phyloP scores from a whole-genome alignment of 2,329 filamentous ascomycete genomes.

The Epichloe uncinata region DNA sequence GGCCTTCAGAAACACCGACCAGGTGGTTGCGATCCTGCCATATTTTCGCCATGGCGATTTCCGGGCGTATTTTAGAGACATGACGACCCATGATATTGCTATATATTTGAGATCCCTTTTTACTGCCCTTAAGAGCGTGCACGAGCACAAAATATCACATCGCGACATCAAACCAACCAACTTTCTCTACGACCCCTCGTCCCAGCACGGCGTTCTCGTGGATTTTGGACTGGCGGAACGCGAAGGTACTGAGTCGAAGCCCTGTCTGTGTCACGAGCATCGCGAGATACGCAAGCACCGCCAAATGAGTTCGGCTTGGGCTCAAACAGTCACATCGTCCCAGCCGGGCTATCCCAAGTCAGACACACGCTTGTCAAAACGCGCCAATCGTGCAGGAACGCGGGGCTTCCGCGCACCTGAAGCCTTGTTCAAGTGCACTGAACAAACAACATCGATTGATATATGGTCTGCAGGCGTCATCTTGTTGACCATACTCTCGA shows the following conservation, averaged over 20 bases:
- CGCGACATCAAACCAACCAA: slow-evolving; percentile 97
- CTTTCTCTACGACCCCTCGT: slow-evolving; percentile 78
- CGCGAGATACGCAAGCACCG: slow-evolving; percentile 46
- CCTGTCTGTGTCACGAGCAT: slow-evolving; percentile 67
- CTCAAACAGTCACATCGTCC: slow-evolving; percentile 33
- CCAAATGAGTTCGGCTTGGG: slow-evolving; percentile 44
- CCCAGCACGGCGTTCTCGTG: slow-evolving; percentile 79
- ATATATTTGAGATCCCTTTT: slow-evolving; percentile 91
- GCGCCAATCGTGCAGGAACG: slow-evolving; percentile 89
- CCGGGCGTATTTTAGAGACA: slow-evolving; percentile 81
- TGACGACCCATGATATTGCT: slow-evolving; percentile 74
- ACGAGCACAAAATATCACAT: slow-evolving; percentile 75
- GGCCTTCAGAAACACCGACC: slow-evolving; percentile 87
- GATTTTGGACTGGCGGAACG: slow-evolving; percentile 95
- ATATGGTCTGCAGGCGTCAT: slow-evolving; percentile 98
- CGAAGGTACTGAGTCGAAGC: slow-evolving; percentile 62
- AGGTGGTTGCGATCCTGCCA: slow-evolving; percentile 86
- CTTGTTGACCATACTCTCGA: slow-evolving; percentile 81
- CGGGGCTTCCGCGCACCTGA: slow-evolving; percentile 93
- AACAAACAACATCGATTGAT: slow-evolving; percentile 87
- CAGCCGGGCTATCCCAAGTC: slow-evolving; percentile 72
- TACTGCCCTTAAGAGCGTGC: slow-evolving; percentile 70
- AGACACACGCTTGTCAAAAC: slow-evolving; percentile 73
- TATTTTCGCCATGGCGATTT: slow-evolving; percentile 97
- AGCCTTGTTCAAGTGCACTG: slow-evolving; percentile 92